phyloP scores from a whole-genome alignment of 2,329 filamentous ascomycete species.

The Colletotrichum sp. region DNA sequence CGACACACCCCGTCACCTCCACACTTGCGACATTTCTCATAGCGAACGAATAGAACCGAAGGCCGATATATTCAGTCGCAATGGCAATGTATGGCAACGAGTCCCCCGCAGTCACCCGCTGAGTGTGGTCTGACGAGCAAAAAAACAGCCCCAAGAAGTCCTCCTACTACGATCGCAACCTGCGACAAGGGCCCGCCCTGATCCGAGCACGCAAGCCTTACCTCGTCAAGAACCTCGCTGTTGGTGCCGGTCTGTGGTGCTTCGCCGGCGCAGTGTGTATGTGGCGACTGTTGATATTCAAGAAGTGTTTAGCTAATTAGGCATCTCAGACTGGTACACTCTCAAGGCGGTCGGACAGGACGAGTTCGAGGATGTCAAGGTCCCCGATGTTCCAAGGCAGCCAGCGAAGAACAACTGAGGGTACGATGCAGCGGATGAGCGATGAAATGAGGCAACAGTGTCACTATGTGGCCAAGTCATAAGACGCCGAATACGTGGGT shows the following conservation, averaged over 20 bases:
- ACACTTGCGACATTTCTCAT: rapidly evolving
- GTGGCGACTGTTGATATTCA: conserved; percentile 42
- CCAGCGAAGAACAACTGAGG: conserved; percentile 40
- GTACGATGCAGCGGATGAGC: not conserved
- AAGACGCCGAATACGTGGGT: not conserved
- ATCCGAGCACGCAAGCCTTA: conserved; percentile 92
- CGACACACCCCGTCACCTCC: not conserved
- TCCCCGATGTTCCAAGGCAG: conserved; percentile 74
- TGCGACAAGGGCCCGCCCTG: conserved; percentile 85
- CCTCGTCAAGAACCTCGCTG: conserved; percentile 85
- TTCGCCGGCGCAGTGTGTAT: conserved; percentile 89
- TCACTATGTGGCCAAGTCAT: not conserved
- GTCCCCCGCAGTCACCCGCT: not conserved
- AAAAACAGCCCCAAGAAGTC: conserved; percentile 48
- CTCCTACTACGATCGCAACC: conserved; percentile 91
- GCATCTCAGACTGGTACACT: conserved; percentile 60
- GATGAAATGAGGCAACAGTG: not conserved
- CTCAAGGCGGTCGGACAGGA: conserved; percentile 92
- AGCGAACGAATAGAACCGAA: not conserved
- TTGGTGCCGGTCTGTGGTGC: conserved; percentile 75
- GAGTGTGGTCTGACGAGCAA: conserved; percentile 19
- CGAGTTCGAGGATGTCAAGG: conserved; percentile 93
- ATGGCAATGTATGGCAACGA: conserved; percentile 8
- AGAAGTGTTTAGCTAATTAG: not conserved
- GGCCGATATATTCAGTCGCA: not conserved